Conservation (phyloP, 2,329 filamentous ascomycete species). For the Pyrenophora seminiperda region DNA sequence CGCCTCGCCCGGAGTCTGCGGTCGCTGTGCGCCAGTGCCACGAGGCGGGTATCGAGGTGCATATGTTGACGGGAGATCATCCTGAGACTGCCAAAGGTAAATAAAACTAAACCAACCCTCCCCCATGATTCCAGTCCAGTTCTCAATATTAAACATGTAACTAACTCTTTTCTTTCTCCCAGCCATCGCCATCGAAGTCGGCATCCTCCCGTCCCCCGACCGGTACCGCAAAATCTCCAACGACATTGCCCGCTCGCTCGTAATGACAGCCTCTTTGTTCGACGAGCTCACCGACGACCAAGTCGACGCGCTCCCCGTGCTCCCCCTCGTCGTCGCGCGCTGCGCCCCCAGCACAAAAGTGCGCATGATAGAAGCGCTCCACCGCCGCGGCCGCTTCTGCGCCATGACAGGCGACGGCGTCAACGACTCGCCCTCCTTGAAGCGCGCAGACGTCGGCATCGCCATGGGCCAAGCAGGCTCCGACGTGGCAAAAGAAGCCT, state of each 20-base stretch:
- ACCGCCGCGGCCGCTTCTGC: slow-evolving; percentile 49
- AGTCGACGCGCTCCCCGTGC: slow-evolving; percentile 46
- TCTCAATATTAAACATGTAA: too few species aligned
- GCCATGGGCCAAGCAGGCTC: slow-evolving; percentile 53
- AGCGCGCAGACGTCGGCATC: slow-evolving; percentile 54
- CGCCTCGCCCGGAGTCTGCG: slow-evolving; percentile 78
- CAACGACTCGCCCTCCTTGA: slow-evolving; percentile 54
- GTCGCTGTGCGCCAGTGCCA: slow-evolving; percentile 48
- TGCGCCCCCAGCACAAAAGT: slow-evolving; percentile 54
- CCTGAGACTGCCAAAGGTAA: slow-evolving; percentile 48
- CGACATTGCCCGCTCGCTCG: slow-evolving; percentile 36
- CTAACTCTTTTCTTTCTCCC: too few species aligned
- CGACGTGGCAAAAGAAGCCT: slow-evolving; percentile 53
- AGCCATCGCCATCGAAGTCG: slow-evolving; percentile 53
- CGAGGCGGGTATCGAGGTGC: slow-evolving; percentile 49
- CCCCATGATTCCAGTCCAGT: too few species aligned
- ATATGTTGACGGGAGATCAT: slow-evolving; percentile 56
- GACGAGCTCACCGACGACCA: slow-evolving; percentile 51
- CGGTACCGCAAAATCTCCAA: slow-evolving; percentile 28
- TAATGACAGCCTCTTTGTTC: slow-evolving; percentile 48
- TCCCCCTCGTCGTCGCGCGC: slow-evolving; percentile 53
- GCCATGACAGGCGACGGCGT: slow-evolving; percentile 54
- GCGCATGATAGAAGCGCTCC: slow-evolving; percentile 53
- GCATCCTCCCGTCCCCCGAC: slow-evolving; percentile 47
- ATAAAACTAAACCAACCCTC: too few species aligned